Conservation (phyloP, 2,329 filamentous ascomycete species). For the Sporothrix dimorphospora region DNA sequence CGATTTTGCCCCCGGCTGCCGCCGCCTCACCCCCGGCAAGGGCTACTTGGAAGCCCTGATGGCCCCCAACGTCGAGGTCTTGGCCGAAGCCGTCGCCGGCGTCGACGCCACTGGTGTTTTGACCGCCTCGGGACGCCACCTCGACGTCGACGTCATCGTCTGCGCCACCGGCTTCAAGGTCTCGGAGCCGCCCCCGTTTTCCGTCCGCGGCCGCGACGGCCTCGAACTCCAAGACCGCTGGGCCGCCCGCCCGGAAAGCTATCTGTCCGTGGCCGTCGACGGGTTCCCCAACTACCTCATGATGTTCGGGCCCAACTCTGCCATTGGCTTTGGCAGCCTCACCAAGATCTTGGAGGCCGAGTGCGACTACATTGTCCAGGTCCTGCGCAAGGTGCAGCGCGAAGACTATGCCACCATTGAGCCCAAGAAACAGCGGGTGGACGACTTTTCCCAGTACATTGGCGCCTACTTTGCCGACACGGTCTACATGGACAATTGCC, state of each 20-base stretch:
- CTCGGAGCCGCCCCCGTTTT: conserved; percentile 47
- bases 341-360: conserved; percentile 53
- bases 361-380: conserved; percentile 52
- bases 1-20: conserved; percentile 49
- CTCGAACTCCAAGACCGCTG: conserved; percentile 46
- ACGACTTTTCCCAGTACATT: conserved; percentile 52
- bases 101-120: conserved; percentile 45
- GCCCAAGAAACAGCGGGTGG: conserved; percentile 48
- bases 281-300: conserved; percentile 55
- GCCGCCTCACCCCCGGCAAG: conserved; percentile 50
- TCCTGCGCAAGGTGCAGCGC: conserved; percentile 52
- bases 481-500: conserved; percentile 54
- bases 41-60: conserved; percentile 52
- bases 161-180: conserved; percentile 54
- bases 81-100: conserved; percentile 41
- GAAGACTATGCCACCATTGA: conserved; percentile 51
- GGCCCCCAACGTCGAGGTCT: conserved; percentile 47
- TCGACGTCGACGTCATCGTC: conserved; percentile 49
- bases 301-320: conserved; percentile 53
- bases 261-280: conserved; percentile 51
- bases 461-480: conserved; percentile 48
- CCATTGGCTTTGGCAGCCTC: conserved; percentile 52
- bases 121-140: conserved; percentile 36
- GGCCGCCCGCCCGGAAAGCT: conserved; percentile 45
- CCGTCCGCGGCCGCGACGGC: conserved; percentile 45